phyloP scores from a whole-genome alignment of 1,284 basidiomycete genomes.

The Cryptococcus wingfieldii region DNA sequence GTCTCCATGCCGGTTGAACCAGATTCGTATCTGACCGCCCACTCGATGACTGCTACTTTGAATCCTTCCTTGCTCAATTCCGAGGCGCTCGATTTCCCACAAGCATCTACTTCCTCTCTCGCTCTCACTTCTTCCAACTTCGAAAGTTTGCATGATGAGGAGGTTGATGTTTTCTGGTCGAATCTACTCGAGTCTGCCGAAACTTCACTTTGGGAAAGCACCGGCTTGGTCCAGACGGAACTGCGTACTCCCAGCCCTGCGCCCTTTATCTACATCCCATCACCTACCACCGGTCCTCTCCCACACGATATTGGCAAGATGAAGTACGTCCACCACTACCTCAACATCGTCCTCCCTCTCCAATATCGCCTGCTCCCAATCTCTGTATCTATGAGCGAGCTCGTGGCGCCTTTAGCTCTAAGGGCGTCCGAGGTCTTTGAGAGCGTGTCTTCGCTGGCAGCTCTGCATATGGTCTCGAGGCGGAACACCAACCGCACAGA shows the following conservation, averaged over 20 bases:
- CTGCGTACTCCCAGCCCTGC: not conserved
- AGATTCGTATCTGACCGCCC: too few relatives aligned
- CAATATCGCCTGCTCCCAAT: constrained; percentile 23
- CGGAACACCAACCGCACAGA: constrained; percentile 4
- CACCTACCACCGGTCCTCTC: constrained; percentile 2
- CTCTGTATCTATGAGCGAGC: constrained; percentile 16
- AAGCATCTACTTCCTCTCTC: too few relatives aligned
- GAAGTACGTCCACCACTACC: constrained; percentile 28
- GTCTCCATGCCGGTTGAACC: too few relatives aligned
- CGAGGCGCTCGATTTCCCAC: too few relatives aligned
- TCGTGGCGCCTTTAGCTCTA: constrained; percentile 21
- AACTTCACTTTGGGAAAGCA: not conserved
- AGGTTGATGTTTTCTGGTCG: not conserved
- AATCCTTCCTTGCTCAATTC: too few relatives aligned
- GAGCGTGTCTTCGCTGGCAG: constrained; percentile 15
- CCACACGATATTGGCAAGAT: constrained; percentile 1
- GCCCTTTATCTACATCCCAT: constrained; percentile 4
- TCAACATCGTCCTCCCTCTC: constrained; percentile 26
- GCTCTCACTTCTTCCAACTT: too few relatives aligned
- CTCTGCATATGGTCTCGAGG: constrained; percentile 21
- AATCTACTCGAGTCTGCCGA: not conserved
- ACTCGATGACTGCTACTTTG: too few relatives aligned
- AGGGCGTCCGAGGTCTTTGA: constrained; percentile 17
- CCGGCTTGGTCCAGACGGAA: not conserved
- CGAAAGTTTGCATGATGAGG: not conserved